A percentile compares a stretch with the other conserved stretches of the same genome.
Conservation (phyloP, 108 stramenopile genomes). For the Conticribra weissflogii region DNA sequence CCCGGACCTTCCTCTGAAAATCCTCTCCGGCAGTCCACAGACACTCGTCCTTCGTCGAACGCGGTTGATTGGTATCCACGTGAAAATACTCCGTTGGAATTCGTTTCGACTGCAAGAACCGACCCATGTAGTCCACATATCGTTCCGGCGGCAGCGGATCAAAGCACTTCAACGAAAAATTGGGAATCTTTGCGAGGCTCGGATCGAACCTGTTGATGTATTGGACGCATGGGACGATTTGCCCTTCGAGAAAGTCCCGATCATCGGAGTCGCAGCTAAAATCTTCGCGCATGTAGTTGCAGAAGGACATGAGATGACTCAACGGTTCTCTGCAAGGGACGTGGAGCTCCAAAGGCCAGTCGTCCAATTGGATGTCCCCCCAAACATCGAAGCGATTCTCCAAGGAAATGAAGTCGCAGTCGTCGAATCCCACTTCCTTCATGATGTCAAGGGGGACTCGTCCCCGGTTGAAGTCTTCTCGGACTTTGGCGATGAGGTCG, state of each 20-base stretch:
- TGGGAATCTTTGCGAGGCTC: neutral
- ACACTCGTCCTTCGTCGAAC: neutral
- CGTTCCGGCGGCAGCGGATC: neutral
- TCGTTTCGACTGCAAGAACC: neutral
- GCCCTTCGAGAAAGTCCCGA: neutral
- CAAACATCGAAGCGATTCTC: neutral
- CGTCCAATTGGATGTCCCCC: neutral
- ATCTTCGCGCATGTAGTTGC: neutral
- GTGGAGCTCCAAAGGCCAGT: neutral
- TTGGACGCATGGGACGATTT: neutral
- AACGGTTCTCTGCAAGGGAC: neutral
- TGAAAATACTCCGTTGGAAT: neutral
- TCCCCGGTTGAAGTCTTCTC: neutral
- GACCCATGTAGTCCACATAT: neutral
- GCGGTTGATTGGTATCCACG: neutral
- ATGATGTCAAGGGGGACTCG: neutral
- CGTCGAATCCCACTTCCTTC: neutral
- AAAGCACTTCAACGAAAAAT: neutral
- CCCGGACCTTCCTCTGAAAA: neutral
- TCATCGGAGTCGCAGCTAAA: neutral
- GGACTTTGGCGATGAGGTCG: neutral
- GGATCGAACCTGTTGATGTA: neutral
- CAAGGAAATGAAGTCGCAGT: neutral
- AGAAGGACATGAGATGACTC: neutral
- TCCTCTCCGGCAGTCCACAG: neutral